Conservation (phyloP, 768 basidiomycete genomes). For the Agrocybe pediades region DNA sequence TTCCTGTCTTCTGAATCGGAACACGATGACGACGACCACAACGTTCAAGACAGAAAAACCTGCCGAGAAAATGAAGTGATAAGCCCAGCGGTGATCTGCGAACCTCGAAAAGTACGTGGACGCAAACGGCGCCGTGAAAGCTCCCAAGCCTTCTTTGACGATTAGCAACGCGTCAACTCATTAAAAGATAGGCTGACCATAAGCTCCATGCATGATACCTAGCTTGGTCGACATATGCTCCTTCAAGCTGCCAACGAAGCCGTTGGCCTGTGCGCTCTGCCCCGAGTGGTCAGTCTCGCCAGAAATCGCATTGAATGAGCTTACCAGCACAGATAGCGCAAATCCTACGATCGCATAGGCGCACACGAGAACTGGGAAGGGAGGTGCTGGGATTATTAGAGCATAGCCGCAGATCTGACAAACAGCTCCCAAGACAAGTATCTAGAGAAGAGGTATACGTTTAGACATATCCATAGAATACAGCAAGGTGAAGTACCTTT, state of each 20-base stretch:
- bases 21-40: conserved; percentile 50
- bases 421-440: conserved; percentile 38
- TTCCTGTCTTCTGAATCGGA: conserved; percentile 69
- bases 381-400: conserved; percentile 53
- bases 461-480: neutral
- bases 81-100: conserved; percentile 56
- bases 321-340: conserved; percentile 47
- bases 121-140: conserved; percentile 67
- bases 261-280: conserved; percentile 72
- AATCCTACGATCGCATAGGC: conserved; percentile 44
- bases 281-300: too few species aligned
- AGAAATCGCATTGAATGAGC: neutral
- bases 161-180: neutral
- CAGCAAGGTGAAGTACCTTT: conserved; percentile 27
- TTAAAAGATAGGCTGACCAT: conserved; percentile 39
- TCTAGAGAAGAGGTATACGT: conserved; percentile 4
- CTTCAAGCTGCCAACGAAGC: conserved; percentile 61
- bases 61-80: conserved; percentile 71
- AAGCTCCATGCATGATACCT: conserved; percentile 66
- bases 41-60: conserved; percentile 60
- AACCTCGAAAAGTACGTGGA: conserved; percentile 76
- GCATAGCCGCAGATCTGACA: conserved; percentile 53
- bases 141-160: conserved; percentile 54
- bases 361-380: conserved; percentile 62
- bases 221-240: conserved; percentile 63